Conservation (phyloP, 2,329 filamentous ascomycete species). For the Cytospora piceicola region DNA sequence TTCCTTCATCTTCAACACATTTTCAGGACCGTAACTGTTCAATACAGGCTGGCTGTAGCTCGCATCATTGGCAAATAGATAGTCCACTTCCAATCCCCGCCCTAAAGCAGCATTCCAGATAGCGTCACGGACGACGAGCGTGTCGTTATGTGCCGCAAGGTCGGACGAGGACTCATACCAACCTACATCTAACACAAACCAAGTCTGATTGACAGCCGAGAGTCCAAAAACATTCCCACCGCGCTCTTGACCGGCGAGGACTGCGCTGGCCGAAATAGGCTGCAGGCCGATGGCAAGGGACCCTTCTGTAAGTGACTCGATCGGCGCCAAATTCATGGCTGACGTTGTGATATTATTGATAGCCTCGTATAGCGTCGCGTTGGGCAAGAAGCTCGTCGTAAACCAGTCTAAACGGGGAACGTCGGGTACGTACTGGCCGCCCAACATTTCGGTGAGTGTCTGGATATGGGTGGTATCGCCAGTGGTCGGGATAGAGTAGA, state of each 20-base stretch:
- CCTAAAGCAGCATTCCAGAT: constrained; percentile 30
- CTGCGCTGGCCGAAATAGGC: constrained; percentile 38
- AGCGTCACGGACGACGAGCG: too few species aligned
- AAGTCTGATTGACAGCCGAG: constrained; percentile 37
- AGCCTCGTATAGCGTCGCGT: constrained; percentile 34
- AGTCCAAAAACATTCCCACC: constrained; percentile 40
- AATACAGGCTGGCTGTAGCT: background rate
- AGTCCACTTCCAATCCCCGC: constrained; percentile 32
- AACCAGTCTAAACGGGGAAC: constrained; percentile 31
- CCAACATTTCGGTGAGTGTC: constrained; percentile 25
- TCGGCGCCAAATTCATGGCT: constrained; percentile 35
- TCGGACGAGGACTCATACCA: constrained; percentile 37
- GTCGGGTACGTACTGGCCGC: too few species aligned
- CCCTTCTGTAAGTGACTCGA: constrained; percentile 35
- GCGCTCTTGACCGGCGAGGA: constrained; percentile 34
- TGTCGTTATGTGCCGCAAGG: constrained; percentile 29
- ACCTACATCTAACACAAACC: constrained; percentile 37
- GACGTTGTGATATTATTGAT: constrained; percentile 34
- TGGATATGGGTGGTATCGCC: constrained; percentile 34
- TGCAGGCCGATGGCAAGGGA: constrained; percentile 39
- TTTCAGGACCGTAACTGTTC: background rate
- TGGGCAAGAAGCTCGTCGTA: constrained; percentile 37
- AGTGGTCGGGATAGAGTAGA: constrained; percentile 35
- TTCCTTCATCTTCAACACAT: background rate
- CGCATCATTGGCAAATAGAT: constrained; percentile 33